These are phyloP conservation scores for Eucalyptus melliodora DNA, from an alignment of 345 rosid species.

Conservation along the genomic window DNA sequence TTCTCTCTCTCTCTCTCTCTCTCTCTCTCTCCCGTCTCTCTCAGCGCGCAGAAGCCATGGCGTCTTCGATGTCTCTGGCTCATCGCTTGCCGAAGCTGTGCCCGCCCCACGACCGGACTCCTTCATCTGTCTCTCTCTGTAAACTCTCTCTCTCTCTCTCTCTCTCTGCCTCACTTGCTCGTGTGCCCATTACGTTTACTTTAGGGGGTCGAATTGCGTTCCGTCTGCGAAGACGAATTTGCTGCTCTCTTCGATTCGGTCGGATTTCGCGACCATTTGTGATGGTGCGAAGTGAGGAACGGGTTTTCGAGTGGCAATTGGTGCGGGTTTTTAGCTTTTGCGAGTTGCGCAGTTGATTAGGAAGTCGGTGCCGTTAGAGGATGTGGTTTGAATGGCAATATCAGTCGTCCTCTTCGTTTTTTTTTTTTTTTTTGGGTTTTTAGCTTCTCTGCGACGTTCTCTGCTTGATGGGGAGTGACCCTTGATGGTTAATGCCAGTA, in stretches of 20 bases:
- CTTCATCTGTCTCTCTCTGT: slow-evolving; percentile 30
- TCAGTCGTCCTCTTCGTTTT: neutral
- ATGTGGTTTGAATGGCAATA: neutral
- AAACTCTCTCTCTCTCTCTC: neutral
- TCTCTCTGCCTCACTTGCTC: neutral
- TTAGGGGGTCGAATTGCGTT: neutral
- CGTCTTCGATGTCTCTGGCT: slow-evolving; percentile 23
- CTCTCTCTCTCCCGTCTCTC: neutral
- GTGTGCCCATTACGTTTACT: neutral
- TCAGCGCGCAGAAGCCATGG: slow-evolving; percentile 8
- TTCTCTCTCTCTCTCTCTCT: neutral
- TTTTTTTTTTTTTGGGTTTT: neutral
- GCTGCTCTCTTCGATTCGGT: neutral
- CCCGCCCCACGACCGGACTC: slow-evolving; percentile 10
- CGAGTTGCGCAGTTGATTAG: neutral
- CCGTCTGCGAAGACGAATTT: neutral
- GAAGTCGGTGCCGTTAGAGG: neutral
- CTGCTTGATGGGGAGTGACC: neutral
- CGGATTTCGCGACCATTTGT: neutral
- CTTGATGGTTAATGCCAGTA: neutral
- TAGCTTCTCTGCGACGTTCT: too few relatives aligned
- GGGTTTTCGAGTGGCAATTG: neutral
- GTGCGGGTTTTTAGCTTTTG: neutral
- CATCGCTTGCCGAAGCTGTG: slow-evolving; percentile 11
- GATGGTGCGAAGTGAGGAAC: neutral